These are phyloP conservation scores for Plantago elongata DNA, from an alignment of 257 asterid genomes.

Conservation along the genomic window DNA sequence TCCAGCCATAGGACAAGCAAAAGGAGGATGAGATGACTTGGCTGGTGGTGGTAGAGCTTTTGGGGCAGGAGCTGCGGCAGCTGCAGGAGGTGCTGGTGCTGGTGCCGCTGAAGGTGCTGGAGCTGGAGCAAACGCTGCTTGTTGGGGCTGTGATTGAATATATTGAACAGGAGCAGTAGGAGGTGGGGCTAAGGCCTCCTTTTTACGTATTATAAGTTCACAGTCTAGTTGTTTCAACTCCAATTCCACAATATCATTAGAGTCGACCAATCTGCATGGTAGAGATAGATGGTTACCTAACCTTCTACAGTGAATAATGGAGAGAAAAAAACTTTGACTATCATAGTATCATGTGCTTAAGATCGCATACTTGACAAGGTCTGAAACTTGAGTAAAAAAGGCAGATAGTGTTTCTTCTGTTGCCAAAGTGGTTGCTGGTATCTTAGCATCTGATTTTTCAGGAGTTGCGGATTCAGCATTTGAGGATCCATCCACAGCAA, in stretches of 20 bases:
- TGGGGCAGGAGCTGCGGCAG: slow-evolving; percentile 34
- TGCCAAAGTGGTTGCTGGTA: slow-evolving; percentile 36
- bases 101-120: slow-evolving; percentile 42
- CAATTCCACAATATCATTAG: slow-evolving; percentile 79
- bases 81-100: slow-evolving; percentile 38
- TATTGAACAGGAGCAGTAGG: slow-evolving; percentile 50
- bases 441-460: slow-evolving; percentile 31
- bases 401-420: slow-evolving; percentile 65
- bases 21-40: slow-evolving; percentile 64
- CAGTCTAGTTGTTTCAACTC: slow-evolving; percentile 69
- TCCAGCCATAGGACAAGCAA: slow-evolving; percentile 91
- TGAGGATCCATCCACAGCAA: slow-evolving; percentile 49
- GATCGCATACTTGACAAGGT: slow-evolving; percentile 68
- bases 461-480: slow-evolving; percentile 37
- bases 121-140: slow-evolving; percentile 34
- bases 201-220: slow-evolving; percentile 74
- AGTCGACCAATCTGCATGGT: slow-evolving; percentile 72
- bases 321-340: slow-evolving; percentile 13
- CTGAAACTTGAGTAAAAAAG: slow-evolving; percentile 69
- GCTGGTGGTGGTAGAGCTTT: slow-evolving; percentile 49
- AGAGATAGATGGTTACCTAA: slow-evolving; percentile 20
- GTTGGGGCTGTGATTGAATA: slow-evolving; percentile 53
- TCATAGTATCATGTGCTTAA: slow-evolving; percentile 17
- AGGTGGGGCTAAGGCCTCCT: slow-evolving; percentile 77
- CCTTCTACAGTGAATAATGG: slow-evolving; percentile 4